Conservation (phyloP, 2,329 filamentous ascomycete genomes). For the Diplodia seriata region DNA sequence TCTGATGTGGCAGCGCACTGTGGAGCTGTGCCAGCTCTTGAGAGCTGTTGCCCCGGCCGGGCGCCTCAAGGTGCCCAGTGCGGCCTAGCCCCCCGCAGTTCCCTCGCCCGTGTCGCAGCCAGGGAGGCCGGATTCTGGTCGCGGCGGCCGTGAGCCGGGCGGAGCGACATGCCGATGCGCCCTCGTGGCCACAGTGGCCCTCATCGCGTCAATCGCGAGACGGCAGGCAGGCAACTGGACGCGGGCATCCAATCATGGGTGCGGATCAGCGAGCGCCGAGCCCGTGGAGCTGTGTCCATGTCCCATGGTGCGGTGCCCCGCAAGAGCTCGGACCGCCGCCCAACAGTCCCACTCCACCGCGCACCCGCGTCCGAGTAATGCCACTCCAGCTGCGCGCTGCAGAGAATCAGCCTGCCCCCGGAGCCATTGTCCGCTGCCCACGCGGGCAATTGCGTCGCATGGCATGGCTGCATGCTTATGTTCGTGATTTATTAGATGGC, state of each 20-base stretch:
- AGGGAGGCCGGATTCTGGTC: neutral
- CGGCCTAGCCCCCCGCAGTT: conserved; percentile 8
- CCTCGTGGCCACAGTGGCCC: conserved; percentile 12
- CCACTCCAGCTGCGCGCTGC: no score
- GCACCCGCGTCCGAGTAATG: no score
- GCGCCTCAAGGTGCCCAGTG: conserved; percentile 11
- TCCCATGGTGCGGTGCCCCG: no score
- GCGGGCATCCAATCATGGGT: neutral
- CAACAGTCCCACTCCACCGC: no score
- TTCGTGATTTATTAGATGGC: no score
- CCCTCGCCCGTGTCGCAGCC: neutral
- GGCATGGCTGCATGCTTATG: no score
- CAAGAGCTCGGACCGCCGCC: neutral
- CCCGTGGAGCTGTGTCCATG: no score
- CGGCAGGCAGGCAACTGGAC: neutral
- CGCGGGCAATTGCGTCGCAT: no score
- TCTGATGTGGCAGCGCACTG: conserved; percentile 9
- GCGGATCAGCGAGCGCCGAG: conserved; percentile 8
- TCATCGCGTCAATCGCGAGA: neutral
- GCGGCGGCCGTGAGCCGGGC: neutral
- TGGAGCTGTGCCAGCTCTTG: conserved; percentile 21
- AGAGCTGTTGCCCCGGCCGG: conserved; percentile 22
- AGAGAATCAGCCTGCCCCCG: no score
- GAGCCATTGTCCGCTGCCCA: no score
- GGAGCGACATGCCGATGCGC: conserved; percentile 1